Evolutionary conservation across 192 early-diverging fungal species (phyloP).

Genomic region (Funneliformis geosporum): DNA sequence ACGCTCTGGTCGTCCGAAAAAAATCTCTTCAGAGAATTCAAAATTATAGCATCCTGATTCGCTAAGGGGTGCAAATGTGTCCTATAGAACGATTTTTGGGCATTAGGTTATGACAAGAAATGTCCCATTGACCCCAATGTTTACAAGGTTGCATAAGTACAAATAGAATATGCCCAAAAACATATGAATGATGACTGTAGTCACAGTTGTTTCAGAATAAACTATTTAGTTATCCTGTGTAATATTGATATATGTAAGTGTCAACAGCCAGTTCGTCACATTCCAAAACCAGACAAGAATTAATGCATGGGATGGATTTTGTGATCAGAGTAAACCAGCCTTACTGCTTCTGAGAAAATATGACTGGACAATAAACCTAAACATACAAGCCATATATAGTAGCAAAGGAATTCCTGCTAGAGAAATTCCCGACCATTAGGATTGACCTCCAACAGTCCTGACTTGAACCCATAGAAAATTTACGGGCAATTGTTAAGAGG

Average conservation of each 20-base stretch:
- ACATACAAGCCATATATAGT: not conserved
- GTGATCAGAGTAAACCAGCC: not conserved
- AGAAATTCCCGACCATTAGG: not conserved
- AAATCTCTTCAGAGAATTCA: not conserved
- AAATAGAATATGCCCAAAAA: conserved; percentile 8
- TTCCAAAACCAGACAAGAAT: not conserved
- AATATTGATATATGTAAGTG: conserved; percentile 3
- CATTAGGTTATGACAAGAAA: not conserved
- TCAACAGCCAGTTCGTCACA: not conserved
- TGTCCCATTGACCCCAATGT: not conserved
- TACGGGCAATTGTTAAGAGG: not conserved
- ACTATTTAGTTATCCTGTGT: conserved; percentile 1
- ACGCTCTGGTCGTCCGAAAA: conserved; percentile 9
- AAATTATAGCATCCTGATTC: not conserved
- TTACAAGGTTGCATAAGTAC: not conserved
- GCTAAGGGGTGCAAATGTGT: conserved; percentile 8
- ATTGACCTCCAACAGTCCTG: not conserved
- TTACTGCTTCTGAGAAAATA: no score
- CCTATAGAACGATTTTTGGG: not conserved
- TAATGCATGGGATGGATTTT: conserved; percentile 8
- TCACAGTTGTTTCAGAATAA: not conserved
- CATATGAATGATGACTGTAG: not conserved
- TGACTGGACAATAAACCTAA: no score
- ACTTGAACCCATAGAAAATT: no score
- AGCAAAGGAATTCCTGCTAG: conserved; percentile 1